Evolutionary conservation across 2,329 filamentous ascomycete genomes (phyloP).

Genomic region (Aphanoascus verrucosus): DNA sequence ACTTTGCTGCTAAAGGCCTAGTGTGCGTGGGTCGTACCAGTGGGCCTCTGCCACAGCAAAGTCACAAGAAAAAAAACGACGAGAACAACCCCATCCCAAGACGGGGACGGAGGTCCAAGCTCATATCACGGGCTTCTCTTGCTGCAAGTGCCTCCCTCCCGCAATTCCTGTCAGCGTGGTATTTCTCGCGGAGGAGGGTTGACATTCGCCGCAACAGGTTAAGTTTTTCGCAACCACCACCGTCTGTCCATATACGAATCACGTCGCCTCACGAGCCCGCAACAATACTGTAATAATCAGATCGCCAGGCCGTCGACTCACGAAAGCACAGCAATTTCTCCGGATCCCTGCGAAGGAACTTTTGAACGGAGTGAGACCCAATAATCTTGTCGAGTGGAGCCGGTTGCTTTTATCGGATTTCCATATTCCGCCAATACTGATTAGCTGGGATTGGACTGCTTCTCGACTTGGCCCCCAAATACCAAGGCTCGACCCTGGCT

Average conservation of each 20-base stretch:
- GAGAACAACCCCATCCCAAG: constrained; percentile 2
- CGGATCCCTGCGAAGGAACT: constrained; percentile 1
- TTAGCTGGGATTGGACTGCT: constrained; percentile 2
- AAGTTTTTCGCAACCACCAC: not conserved
- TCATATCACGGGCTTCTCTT: not conserved
- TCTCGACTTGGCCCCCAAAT: constrained; percentile 10
- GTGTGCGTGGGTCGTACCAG: constrained; percentile 10
- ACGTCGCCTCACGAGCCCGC: constrained; percentile 7
- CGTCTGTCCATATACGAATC: not conserved
- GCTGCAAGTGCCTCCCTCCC: not conserved
- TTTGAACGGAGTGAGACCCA: constrained; percentile 6
- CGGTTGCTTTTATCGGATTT: constrained; percentile 9
- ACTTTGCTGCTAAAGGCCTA: constrained; percentile 6
- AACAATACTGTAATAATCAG: too few relatives aligned
- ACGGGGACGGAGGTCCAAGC: constrained; percentile 3
- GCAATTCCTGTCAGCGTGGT: not conserved
- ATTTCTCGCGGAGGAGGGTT: not conserved
- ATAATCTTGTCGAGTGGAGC: constrained; percentile 4
- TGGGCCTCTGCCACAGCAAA: constrained; percentile 1
- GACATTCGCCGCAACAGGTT: not conserved
- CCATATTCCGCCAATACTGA: constrained; percentile 1
- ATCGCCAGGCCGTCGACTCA: not conserved
- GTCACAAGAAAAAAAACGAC: constrained; percentile 9
- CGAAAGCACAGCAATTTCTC: constrained; percentile 7
- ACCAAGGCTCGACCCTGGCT: constrained; percentile 10